Conservation (phyloP, 2,329 filamentous ascomycete species). For the Xylariaceae sp. region DNA sequence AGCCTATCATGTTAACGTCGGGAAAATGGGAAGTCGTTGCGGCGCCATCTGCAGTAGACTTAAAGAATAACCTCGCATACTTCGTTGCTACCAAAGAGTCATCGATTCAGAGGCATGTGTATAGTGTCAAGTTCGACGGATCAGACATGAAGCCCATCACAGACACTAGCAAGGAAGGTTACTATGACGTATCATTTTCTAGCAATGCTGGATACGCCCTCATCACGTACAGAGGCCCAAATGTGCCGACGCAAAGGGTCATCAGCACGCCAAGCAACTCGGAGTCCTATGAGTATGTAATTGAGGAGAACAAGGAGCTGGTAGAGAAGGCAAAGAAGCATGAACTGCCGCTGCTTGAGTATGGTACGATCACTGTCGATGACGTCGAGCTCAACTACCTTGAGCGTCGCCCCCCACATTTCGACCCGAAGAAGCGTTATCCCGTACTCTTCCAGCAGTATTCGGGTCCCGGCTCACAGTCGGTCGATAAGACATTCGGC, state of each 20-base stretch:
- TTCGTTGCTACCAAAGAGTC: constrained; percentile 86
- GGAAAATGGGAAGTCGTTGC: constrained; percentile 91
- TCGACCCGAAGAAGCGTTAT: constrained; percentile 80
- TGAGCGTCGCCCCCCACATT: constrained; percentile 88
- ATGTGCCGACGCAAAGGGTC: constrained; percentile 88
- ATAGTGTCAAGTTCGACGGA: constrained; percentile 84
- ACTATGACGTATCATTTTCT: constrained; percentile 84
- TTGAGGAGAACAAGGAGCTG: constrained; percentile 79
- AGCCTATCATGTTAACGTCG: constrained; percentile 84
- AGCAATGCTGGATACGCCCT: constrained; percentile 78
- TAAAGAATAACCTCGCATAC: constrained; percentile 86
- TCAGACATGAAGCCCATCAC: constrained; percentile 73
- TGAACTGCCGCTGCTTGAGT: constrained; percentile 81
- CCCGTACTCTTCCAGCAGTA: constrained; percentile 96
- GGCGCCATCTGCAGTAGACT: constrained; percentile 81
- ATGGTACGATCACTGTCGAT: constrained; percentile 83
- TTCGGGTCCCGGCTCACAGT: constrained; percentile 91
- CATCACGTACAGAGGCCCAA: constrained; percentile 81
- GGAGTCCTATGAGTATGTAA: constrained; percentile 64
- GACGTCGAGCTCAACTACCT: constrained; percentile 72
- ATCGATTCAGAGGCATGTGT: constrained; percentile 87
- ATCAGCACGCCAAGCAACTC: constrained; percentile 76
- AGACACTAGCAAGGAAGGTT: constrained; percentile 72
- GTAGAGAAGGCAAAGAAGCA: constrained; percentile 71
- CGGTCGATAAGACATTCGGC: constrained; percentile 75